phyloP scores from a whole-genome alignment of 2,329 filamentous ascomycete species.

The Hypoxylon sp. region DNA sequence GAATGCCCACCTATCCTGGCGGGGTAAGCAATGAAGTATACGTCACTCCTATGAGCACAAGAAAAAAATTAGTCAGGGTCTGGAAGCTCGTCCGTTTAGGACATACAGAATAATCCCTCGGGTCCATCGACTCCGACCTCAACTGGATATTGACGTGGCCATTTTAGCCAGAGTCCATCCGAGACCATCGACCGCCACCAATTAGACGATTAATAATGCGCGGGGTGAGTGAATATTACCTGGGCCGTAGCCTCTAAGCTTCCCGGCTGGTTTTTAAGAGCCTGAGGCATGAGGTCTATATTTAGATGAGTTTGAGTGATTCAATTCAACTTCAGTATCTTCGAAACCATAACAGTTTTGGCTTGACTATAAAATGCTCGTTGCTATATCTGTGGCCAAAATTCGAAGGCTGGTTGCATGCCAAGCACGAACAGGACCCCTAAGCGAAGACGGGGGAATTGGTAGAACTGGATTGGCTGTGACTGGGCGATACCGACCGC shows the following conservation, averaged over 20 bases:
- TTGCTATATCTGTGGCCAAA: slow-evolving; percentile 22
- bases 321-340: slow-evolving; percentile 11
- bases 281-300: slow-evolving; percentile 18
- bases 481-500: slow-evolving; percentile 23
- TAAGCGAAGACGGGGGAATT: slow-evolving; percentile 32
- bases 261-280: slow-evolving; percentile 4
- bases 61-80: slow-evolving; percentile 12
- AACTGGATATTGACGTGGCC: slow-evolving; percentile 46
- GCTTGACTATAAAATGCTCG: slow-evolving; percentile 3
- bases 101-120: slow-evolving; percentile 42
- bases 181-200: slow-evolving; percentile 36
- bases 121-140: slow-evolving; percentile 47
- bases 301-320: slow-evolving; percentile 23
- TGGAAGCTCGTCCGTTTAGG: slow-evolving; percentile 25
- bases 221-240: slow-evolving; percentile 23
- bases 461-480: slow-evolving; percentile 29
- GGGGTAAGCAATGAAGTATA: slow-evolving; percentile 37
- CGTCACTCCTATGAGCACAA: slow-evolving; percentile 31
- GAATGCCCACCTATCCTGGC: slow-evolving; percentile 34
- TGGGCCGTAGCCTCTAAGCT: background rate
- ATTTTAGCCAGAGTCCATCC: slow-evolving; percentile 51
- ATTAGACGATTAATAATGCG: slow-evolving; percentile 29
- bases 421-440: slow-evolving; percentile 31
- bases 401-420: slow-evolving; percentile 24
- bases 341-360: slow-evolving; percentile 8